Conservation (phyloP, 495 filamentous ascomycete genomes). For the Chaetomium tenue region DNA sequence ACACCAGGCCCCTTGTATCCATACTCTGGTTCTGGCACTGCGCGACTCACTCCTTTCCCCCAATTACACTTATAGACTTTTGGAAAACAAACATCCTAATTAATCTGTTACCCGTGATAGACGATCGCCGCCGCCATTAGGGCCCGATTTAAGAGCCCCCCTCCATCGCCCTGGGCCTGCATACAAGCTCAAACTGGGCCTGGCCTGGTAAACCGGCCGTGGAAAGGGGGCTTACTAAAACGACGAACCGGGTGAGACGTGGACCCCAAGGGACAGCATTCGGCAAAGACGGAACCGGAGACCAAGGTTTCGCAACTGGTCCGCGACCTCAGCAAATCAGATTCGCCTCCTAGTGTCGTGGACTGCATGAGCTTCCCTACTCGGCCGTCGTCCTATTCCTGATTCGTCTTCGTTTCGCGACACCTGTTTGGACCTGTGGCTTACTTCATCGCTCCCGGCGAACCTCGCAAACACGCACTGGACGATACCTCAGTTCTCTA, state of each 20-base stretch:
- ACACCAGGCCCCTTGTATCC: constrained; percentile 10
- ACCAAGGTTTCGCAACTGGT: neutral
- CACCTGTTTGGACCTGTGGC: neutral
- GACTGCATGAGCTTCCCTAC: neutral
- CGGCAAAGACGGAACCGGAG: neutral
- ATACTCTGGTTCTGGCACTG: constrained; percentile 26
- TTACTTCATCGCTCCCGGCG: neutral
- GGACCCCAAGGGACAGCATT: constrained; percentile 1
- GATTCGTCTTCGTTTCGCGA: neutral
- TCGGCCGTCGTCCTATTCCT: neutral
- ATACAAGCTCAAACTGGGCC: neutral
- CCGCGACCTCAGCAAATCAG: neutral
- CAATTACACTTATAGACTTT: constrained; percentile 8
- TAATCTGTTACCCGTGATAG: constrained; percentile 22
- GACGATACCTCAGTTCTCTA: neutral
- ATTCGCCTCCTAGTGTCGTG: neutral
- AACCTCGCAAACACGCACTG: neutral
- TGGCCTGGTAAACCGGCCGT: neutral
- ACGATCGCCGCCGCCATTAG: constrained; percentile 26
- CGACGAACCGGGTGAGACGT: neutral
- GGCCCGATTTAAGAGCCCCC: neutral
- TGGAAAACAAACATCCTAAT: constrained; percentile 14
- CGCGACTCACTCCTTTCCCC: neutral
- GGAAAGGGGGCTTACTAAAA: neutral
- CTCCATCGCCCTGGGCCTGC: neutral